Conservation (phyloP, 305 asterid genomes). For the Fraxinus greggii region DNA sequence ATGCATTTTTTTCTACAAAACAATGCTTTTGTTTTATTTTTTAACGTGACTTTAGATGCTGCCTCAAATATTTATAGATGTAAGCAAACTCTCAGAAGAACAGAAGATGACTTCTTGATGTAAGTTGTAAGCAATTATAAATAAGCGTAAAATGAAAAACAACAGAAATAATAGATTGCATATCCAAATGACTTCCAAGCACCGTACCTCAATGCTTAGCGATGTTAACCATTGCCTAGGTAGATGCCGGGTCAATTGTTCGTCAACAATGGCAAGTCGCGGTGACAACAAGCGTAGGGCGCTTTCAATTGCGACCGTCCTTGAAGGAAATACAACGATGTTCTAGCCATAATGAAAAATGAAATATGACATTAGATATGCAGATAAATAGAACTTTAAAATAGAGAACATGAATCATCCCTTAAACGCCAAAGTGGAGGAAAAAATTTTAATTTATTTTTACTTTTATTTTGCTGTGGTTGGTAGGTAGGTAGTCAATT, state of each 20-base stretch:
- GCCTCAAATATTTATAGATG: slow-evolving; percentile 2
- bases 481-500: not conserved
- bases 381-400: slow-evolving; percentile 5
- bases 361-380: slow-evolving; percentile 26
- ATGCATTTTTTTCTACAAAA: not conserved
- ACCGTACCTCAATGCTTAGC: slow-evolving; percentile 64
- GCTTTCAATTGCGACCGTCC: slow-evolving; percentile 88
- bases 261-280: slow-evolving; percentile 89
- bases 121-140: not conserved
- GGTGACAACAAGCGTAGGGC: slow-evolving; percentile 81
- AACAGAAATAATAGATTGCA: slow-evolving; percentile 3
- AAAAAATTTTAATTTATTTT: slow-evolving; percentile 5
- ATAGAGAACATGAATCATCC: slow-evolving; percentile 7
- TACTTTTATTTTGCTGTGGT: not conserved
- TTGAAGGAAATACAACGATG: slow-evolving; percentile 82
- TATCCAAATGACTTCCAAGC: slow-evolving; percentile 17
- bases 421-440: not conserved
- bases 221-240: slow-evolving; percentile 91
- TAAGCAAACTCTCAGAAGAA: slow-evolving; percentile 5
- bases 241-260: slow-evolving; percentile 67
- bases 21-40: slow-evolving; percentile 4
- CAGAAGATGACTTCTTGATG: slow-evolving; percentile 8
- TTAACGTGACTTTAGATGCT: not conserved
- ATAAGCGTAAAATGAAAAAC: slow-evolving; percentile 11
- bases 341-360: slow-evolving; percentile 45